phyloP scores from a whole-genome alignment of 2,329 filamentous ascomycete species.

The Pseudogymnoascus sp. region DNA sequence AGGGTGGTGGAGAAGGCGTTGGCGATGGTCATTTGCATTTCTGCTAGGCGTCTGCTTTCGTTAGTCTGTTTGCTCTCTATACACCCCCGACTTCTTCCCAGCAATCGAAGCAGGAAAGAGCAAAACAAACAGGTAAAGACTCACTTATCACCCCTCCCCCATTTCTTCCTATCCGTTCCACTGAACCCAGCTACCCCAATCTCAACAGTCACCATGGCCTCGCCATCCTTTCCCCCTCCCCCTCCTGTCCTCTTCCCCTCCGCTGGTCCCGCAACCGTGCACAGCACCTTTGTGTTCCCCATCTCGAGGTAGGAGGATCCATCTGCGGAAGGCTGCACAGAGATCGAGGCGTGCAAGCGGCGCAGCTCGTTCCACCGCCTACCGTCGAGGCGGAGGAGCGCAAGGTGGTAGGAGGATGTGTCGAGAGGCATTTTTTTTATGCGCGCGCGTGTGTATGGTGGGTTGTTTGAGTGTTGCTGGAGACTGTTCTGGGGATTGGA shows the following conservation, averaged over 20 bases:
- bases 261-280: constrained; percentile 76
- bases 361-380: constrained; percentile 97
- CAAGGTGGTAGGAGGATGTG: constrained; percentile 82
- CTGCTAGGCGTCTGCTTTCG: constrained; percentile 58
- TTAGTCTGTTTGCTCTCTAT: background rate
- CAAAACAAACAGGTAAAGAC: constrained; percentile 24
- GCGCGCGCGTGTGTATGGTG: background rate
- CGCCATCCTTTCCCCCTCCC: constrained; percentile 30
- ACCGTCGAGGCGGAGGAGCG: constrained; percentile 72
- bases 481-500: background rate
- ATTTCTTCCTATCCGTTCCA: constrained; percentile 73
- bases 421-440: constrained; percentile 72
- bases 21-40: constrained; percentile 72
- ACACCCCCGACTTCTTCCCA: background rate
- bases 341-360: constrained; percentile 78
- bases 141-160: constrained; percentile 70
- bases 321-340: constrained; percentile 85
- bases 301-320: constrained; percentile 91
- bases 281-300: constrained; percentile 96
- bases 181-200: constrained; percentile 84
- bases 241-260: constrained; percentile 52
- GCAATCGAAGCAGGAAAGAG: background rate
- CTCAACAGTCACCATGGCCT: constrained; percentile 67
- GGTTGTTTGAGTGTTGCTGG: background rate
- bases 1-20: constrained; percentile 69